Evolutionary conservation across 306 rosid species (phyloP).

Genomic region (Malus sylvestris): DNA sequence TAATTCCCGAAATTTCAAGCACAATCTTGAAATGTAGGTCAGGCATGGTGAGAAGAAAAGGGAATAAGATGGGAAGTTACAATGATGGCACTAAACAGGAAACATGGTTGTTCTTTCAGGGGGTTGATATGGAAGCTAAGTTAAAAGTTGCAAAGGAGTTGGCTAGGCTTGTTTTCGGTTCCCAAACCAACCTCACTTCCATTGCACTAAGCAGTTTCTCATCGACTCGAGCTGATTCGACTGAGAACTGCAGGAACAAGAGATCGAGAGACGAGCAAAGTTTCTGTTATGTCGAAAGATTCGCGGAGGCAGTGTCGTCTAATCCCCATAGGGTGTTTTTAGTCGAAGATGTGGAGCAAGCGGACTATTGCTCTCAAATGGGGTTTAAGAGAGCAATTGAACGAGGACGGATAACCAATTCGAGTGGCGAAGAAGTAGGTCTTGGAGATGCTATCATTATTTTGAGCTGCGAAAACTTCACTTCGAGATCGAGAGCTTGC

Average conservation of each 20-base stretch:
- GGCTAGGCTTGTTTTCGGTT: constrained; percentile 63
- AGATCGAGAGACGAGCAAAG: constrained; percentile 73
- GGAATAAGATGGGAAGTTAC: constrained; percentile 15
- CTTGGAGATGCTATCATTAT: constrained; percentile 73
- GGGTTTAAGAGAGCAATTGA: constrained; percentile 82
- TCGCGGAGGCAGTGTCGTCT: constrained; percentile 43
- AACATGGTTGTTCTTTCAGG: constrained; percentile 91
- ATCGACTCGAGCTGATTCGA: constrained; percentile 69
- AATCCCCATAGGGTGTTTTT: constrained; percentile 85
- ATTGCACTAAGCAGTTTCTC: constrained; percentile 68
- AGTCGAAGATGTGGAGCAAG: constrained; percentile 82
- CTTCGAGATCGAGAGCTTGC: constrained; percentile 77
- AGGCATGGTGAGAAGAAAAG: constrained; percentile 60
- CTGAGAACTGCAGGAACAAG: constrained; percentile 55
- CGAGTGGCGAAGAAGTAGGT: constrained; percentile 54
- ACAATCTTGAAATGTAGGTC: constrained; percentile 78
- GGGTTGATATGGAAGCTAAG: constrained; percentile 59
- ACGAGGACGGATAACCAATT: constrained; percentile 47
- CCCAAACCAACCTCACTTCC: constrained; percentile 44
- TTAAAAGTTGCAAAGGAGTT: constrained; percentile 68
- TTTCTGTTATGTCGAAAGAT: constrained; percentile 62
- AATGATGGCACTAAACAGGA: constrained; percentile 51
- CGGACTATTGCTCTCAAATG: constrained; percentile 70
- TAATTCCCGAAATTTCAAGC: constrained; percentile 59
- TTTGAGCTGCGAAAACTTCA: constrained; percentile 70